Percentiles rank a stretch among this genome's conserved stretches.
These are phyloP conservation scores for Scheffersomyces segobiensis DNA, from an alignment of 1,139 yeast genomes.

Conservation along the genomic window DNA sequence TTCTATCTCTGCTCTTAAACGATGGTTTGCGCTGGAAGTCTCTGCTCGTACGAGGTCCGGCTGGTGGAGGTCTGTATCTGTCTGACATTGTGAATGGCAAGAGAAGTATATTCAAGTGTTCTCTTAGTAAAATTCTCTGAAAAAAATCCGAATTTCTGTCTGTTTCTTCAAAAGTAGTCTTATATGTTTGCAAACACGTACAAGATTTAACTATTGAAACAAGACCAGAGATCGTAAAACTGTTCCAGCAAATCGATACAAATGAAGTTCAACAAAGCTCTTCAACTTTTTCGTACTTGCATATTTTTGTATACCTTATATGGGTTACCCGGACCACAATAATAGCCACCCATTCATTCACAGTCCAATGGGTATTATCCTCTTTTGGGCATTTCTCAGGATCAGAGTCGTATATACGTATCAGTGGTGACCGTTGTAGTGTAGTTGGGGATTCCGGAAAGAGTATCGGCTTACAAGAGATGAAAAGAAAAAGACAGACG, in stretches of 20 bases:
- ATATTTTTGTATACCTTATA: background rate
- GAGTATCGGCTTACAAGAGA: background rate
- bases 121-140: background rate
- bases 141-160: background rate
- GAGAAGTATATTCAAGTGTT: background rate
- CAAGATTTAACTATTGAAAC: background rate
- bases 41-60: conserved; percentile 36
- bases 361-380: background rate
- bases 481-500: background rate
- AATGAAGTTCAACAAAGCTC: background rate
- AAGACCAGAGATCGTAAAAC: background rate
- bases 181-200: background rate
- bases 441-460: background rate
- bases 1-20: conserved; percentile 2
- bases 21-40: conserved; percentile 13
- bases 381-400: background rate
- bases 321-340: conserved; percentile 4
- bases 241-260: background rate
- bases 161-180: background rate
- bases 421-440: background rate
- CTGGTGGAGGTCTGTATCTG: conserved; percentile 43
- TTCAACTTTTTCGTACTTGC: background rate
- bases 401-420: background rate
- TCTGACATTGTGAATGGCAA: conserved; percentile 34
- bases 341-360: background rate